Percentiles rank a stretch among this genome's conserved stretches.
These are phyloP conservation scores for Bothriochloa decipiens DNA, from an alignment of 176 grass and related monocot species.

Conservation along the genomic window DNA sequence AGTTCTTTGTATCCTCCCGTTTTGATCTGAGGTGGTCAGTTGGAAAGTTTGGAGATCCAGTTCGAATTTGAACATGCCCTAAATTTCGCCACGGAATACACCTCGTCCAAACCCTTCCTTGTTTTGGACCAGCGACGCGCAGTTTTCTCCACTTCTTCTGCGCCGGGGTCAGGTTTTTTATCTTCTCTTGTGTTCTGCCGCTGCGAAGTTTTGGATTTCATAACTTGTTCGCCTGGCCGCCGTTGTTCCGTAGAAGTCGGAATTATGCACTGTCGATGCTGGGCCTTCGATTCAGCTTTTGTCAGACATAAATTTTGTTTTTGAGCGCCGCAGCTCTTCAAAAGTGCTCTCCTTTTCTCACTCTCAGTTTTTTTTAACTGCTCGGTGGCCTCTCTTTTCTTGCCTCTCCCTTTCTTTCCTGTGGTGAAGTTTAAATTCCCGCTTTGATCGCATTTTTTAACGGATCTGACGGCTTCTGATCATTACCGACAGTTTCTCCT, in stretches of 20 bases:
- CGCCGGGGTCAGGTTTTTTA: not conserved
- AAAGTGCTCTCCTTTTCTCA: constrained; percentile 23
- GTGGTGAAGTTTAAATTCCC: constrained; percentile 12
- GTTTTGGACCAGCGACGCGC: not conserved
- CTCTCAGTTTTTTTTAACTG: constrained; percentile 36
- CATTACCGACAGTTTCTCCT: constrained; percentile 15
- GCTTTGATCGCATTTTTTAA: constrained; percentile 27
- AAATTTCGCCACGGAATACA: not conserved
- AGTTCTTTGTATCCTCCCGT: not conserved
- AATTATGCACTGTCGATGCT: constrained; percentile 4
- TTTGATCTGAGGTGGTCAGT: not conserved
- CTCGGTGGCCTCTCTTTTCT: constrained; percentile 24
- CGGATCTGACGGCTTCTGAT: not conserved
- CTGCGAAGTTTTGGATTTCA: not conserved
- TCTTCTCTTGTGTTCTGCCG: not conserved
- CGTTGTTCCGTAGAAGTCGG: not conserved
- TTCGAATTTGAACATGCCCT: not conserved
- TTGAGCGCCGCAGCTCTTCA: not conserved
- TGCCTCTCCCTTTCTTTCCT: constrained; percentile 18
- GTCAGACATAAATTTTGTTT: not conserved
- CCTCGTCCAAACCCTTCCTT: not conserved
- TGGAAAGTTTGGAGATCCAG: constrained; percentile 22
- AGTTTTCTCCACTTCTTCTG: not conserved
- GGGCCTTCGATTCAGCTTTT: constrained; percentile 27
- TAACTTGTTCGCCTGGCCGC: not conserved